Conservation (phyloP, 139 green algal genomes). For the Micractinium sp. region DNA sequence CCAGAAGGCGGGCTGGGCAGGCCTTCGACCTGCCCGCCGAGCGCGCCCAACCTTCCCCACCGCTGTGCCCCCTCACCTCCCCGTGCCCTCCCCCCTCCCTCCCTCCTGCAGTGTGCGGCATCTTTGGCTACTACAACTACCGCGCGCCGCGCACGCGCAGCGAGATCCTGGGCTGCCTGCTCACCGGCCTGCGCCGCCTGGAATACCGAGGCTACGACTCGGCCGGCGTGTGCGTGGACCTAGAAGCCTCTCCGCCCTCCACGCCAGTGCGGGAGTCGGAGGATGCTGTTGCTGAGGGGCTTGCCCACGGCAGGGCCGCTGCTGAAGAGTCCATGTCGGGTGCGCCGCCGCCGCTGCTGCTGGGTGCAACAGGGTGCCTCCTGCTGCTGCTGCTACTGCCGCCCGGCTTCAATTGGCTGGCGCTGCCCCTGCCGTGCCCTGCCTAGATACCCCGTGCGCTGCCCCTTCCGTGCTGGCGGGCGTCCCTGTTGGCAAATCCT, state of each 20-base stretch:
- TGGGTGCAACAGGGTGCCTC: too few species aligned
- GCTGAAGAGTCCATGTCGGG: too few species aligned
- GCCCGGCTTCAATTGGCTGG: too few species aligned
- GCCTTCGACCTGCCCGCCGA: too few species aligned
- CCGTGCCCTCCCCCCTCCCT: not conserved
- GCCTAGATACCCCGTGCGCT: too few species aligned
- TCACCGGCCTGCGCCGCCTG: slow-evolving; percentile 89
- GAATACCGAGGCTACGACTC: slow-evolving; percentile 99
- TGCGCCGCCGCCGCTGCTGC: too few species aligned
- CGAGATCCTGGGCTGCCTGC: slow-evolving; percentile 86
- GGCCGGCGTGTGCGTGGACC: slow-evolving; percentile 87
- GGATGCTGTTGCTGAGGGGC: not conserved
- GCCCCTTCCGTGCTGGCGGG: too few species aligned
- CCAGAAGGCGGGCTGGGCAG: too few species aligned
- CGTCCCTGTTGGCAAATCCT: too few species aligned
- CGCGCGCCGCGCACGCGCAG: slow-evolving; percentile 61
- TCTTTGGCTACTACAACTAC: slow-evolving; percentile 97
- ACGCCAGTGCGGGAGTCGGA: not conserved
- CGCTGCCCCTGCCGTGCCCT: too few species aligned
- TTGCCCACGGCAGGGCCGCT: not conserved
- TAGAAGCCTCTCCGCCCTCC: not conserved
- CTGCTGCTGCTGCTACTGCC: too few species aligned
- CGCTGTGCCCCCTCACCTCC: not conserved
- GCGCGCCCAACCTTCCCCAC: too few species aligned
- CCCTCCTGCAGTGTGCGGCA: slow-evolving; percentile 86